Percentiles rank a stretch among this genome's conserved stretches.
These are phyloP conservation scores for Aureobasidium leucospermi DNA, from an alignment of 2,329 filamentous ascomycete genomes.

Conservation along the genomic window DNA sequence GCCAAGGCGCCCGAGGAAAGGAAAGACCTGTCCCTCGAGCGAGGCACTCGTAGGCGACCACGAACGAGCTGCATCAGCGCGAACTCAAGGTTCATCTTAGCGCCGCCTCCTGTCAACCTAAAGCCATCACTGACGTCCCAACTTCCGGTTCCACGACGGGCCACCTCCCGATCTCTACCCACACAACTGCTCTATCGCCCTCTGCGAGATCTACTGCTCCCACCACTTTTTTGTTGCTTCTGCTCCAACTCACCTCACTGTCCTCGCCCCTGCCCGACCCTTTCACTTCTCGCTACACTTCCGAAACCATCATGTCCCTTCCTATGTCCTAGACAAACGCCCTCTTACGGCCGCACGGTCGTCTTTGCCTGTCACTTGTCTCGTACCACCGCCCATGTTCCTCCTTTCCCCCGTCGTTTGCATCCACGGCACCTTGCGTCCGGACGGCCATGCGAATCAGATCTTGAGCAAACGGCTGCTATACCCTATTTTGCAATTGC, in stretches of 20 bases:
- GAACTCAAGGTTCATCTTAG: neutral
- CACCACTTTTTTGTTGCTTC: neutral
- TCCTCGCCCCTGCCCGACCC: neutral
- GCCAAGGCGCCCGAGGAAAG: neutral
- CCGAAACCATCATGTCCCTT: conserved; percentile 7
- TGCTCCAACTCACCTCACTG: neutral
- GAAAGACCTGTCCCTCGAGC: neutral
- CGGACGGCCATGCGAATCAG: neutral
- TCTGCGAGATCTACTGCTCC: neutral
- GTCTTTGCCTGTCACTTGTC: conserved; percentile 7
- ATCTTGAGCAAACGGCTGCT: conserved; percentile 8
- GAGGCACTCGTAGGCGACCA: neutral
- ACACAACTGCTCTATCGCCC: neutral
- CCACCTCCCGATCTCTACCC: neutral
- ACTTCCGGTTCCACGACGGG: neutral
- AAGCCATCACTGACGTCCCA: conserved; percentile 2
- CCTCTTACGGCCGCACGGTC: conserved; percentile 7
- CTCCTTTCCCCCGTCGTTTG: conserved; percentile 9
- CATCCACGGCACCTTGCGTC: neutral
- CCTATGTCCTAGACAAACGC: neutral
- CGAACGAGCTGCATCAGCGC: conserved; percentile 1
- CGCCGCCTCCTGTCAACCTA: neutral
- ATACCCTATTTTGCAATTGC: conserved; percentile 4
- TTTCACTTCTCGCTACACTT: neutral
- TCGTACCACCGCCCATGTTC: conserved; percentile 1